Base-by-base conservation (phyloP, 805 yeast species). In the Clavispora carvajalis region DNA sequence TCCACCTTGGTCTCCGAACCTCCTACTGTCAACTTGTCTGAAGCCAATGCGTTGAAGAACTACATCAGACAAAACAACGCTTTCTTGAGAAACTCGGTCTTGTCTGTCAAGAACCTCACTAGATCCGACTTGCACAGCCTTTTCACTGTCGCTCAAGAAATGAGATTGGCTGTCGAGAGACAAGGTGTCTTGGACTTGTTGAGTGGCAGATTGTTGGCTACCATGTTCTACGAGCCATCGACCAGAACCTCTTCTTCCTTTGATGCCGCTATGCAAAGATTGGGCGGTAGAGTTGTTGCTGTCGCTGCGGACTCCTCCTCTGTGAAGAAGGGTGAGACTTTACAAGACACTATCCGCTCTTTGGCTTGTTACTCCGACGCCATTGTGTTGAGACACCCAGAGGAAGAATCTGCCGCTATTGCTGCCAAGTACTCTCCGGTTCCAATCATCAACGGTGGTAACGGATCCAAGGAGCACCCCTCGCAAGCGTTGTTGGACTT, bases 261-360 rank as follows among this genome's bases (percentile, higher is more conserved):
- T 62, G 96, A 93, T 63, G 96, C 96, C 55, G 99, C 99, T 45
- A 93, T 93, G 99, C 98, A 93, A 74, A 85, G 99, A 71, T 76
- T 93, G 55, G 99, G 99, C 64, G 99, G 99, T 60, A 80, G 96
- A 67, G 95, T 89, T 53, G 85, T 95, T 52, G 77, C 95, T 40
- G 85, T 93, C 49, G 76, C 85, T 47, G 85, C 93, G 45, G 80
- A 77, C 49, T 76, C 89, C 24, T 90, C 98, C n/a, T 87, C 96
- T 18, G 96, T 90, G 37, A 86, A 88, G 73, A 93, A 93, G 76
- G 99, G 99, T 52, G 99, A 93, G 74, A 85, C 97, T 34, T 74
- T 93, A 59, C 97, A 91, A 69, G 99, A 93, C 62, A 93, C 99
- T 29, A 80, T 93, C 52, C 81, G 99, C 67, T 80, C 97, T 11